These are phyloP conservation scores for Boletus pseudopeckii DNA, from an alignment of 768 basidiomycete genomes.

Conservation along the genomic window DNA sequence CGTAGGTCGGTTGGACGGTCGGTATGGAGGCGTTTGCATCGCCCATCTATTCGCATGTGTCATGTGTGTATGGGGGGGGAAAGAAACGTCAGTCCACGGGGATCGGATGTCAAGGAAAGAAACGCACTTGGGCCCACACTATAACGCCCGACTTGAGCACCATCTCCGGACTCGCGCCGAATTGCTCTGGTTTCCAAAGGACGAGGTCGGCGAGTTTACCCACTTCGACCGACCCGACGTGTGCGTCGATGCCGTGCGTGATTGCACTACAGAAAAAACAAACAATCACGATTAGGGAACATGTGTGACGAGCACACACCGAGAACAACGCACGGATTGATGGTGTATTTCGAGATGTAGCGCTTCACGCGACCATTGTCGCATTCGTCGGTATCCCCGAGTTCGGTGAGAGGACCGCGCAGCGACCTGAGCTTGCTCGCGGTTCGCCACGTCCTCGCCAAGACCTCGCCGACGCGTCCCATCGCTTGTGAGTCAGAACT, in stretches of 20 bases:
- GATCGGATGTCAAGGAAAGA: too few species aligned
- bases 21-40: constrained; percentile 97
- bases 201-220: constrained; percentile 92
- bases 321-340: constrained; percentile 75
- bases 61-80: background rate
- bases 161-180: constrained; percentile 91
- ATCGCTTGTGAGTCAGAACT: constrained; percentile 97
- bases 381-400: constrained; percentile 41
- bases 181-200: constrained; percentile 92
- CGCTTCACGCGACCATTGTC: constrained; percentile 94
- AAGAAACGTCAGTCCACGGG: background rate
- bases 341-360: constrained; percentile 93
- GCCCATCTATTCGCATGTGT: constrained; percentile 57
- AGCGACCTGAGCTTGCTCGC: constrained; percentile 90
- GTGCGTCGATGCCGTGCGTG: constrained; percentile 85
- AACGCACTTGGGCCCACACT: constrained; percentile 73
- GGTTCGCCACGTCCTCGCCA: constrained; percentile 92
- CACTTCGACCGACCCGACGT: constrained; percentile 79
- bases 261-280: constrained; percentile 61
- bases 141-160: constrained; percentile 95
- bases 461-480: constrained; percentile 95
- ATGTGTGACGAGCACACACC: too few species aligned
- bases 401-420: constrained; percentile 63
- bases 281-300: background rate
- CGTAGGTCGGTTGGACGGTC: constrained; percentile 84